Conservation (phyloP, 1,139 yeast genomes). For the Taiozyma sp. region DNA sequence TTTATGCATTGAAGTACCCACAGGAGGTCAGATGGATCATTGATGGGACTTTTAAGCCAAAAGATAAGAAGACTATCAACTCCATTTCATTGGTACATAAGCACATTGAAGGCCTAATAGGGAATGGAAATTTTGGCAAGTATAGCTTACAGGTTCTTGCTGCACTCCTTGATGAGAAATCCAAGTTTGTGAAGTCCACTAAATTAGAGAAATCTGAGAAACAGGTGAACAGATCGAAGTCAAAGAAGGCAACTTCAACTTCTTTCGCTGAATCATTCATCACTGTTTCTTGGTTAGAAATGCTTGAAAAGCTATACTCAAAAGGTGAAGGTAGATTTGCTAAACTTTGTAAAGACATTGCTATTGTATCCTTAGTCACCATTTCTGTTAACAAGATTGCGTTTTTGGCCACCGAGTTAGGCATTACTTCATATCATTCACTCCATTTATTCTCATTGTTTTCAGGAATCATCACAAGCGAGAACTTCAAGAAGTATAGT, state of each 20-base stretch:
- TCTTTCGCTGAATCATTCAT: constrained; percentile 52
- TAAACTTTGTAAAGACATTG: constrained; percentile 38
- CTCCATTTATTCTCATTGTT: constrained; percentile 46
- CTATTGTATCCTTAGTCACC: constrained; percentile 47
- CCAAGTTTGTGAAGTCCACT: background rate
- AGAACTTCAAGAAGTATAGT: constrained; percentile 36
- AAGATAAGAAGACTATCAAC: constrained; percentile 12
- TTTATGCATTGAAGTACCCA: constrained; percentile 45
- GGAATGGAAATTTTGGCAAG: constrained; percentile 37
- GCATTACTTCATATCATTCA: constrained; percentile 36
- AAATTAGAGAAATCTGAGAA: background rate
- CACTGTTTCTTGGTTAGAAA: constrained; percentile 48
- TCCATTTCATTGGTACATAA: constrained; percentile 17
- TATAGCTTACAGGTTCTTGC: constrained; percentile 38
- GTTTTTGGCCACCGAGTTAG: constrained; percentile 38
- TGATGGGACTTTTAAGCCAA: constrained; percentile 37
- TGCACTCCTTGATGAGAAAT: constrained; percentile 22
- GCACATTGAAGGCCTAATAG: constrained; percentile 37
- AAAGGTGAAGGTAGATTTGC: constrained; percentile 52
- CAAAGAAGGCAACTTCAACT: constrained; percentile 9
- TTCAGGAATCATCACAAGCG: constrained; percentile 45
- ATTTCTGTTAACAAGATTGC: constrained; percentile 41
- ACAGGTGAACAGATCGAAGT: background rate
- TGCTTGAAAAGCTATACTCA: constrained; percentile 49
- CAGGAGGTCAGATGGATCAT: constrained; percentile 45